Conservation (phyloP, 2,329 filamentous ascomycete species). For the Talaromyces piceae region DNA sequence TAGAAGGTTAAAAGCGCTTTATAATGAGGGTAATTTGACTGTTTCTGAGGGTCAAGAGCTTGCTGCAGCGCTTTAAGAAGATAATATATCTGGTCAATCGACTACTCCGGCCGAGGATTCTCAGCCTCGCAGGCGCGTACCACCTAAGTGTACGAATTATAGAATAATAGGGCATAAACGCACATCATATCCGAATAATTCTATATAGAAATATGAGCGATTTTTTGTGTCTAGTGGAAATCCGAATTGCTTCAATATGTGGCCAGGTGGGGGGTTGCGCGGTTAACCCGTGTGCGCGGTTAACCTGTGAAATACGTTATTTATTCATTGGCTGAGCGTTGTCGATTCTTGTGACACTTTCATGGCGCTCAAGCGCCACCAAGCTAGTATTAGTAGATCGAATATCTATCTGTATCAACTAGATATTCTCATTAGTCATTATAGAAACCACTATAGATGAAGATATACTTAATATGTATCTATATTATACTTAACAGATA, state of each 20-base stretch:
- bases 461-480: too few species aligned
- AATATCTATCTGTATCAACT: too few species aligned
- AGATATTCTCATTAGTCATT: too few species aligned
- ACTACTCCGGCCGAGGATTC: not conserved
- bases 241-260: not conserved
- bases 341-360: too few species aligned
- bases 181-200: not conserved
- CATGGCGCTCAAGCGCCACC: too few species aligned
- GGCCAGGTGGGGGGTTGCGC: not conserved
- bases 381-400: too few species aligned
- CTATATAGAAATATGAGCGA: not conserved
- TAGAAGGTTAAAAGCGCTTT: not conserved
- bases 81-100: not conserved
- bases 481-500: too few species aligned
- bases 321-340: too few species aligned
- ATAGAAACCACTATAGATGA: too few species aligned
- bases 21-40: slow-evolving; percentile 7
- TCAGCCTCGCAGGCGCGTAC: slow-evolving; percentile 1
- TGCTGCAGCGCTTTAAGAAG: slow-evolving; percentile 3
- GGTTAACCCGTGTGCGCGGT: too few species aligned
- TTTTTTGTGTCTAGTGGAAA: not conserved
- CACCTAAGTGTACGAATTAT: not conserved
- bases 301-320: too few species aligned
- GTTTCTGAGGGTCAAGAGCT: slow-evolving; percentile 2
- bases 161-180: slow-evolving; percentile 1